Conservation (phyloP, 2,329 filamentous ascomycete genomes). For the Ciborinia camelliae region DNA sequence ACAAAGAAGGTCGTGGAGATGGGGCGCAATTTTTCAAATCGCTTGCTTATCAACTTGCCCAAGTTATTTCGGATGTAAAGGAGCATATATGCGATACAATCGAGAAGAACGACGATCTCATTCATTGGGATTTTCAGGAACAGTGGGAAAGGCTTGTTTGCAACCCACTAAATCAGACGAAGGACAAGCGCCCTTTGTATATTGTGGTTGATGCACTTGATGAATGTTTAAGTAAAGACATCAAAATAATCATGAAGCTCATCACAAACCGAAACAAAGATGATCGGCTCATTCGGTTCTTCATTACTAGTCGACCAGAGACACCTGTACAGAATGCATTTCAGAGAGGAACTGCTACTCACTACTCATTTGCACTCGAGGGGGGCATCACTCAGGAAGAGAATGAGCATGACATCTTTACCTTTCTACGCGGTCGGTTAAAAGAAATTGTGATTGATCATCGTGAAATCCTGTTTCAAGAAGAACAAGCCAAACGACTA, state of each 20-base stretch:
- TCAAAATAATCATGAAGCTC: background rate
- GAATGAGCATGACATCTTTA: slow-evolving; percentile 4
- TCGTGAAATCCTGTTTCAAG: background rate
- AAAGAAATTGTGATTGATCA: background rate
- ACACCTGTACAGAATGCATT: background rate
- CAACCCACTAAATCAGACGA: background rate
- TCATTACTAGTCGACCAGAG: slow-evolving; percentile 6
- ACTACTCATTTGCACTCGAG: background rate
- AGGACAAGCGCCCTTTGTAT: background rate
- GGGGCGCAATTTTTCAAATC: background rate
- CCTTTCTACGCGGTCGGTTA: background rate
- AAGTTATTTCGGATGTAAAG: background rate
- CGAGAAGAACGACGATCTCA: background rate
- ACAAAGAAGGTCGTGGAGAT: background rate
- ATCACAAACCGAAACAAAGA: background rate
- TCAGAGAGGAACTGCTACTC: background rate
- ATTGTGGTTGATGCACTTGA: slow-evolving; percentile 9
- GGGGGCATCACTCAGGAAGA: background rate
- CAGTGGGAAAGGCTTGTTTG: background rate
- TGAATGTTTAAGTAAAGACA: background rate
- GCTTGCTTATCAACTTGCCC: background rate
- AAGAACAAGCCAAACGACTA: background rate
- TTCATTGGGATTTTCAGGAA: background rate
- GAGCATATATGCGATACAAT: background rate
- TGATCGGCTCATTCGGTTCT: background rate